Base-by-base conservation (phyloP, 1,284 basidiomycete genomes). In the Ganoderma boninense region DNA sequence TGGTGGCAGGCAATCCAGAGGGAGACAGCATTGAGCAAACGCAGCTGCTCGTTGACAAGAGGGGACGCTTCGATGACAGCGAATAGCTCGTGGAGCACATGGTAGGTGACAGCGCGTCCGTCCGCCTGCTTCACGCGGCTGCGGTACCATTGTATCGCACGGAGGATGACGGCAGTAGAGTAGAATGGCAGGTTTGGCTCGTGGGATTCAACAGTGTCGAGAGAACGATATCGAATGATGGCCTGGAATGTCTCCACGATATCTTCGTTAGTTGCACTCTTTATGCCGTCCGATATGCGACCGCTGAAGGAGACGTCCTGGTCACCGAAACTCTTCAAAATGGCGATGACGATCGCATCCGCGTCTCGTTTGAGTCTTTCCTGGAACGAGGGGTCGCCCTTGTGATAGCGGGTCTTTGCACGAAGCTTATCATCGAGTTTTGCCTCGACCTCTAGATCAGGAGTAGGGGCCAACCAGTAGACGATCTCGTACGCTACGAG, bases 41-140 rank as follows among this genome's bases (percentile, higher is more conserved):
- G 90, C 59, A 92, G 81, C 79, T 98, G 95, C 77, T 98, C 95
- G 77, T 95, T 95, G 72, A 97, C 87, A 56, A 98, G 86, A n/a
- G 90, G 91, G 0, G 90, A 89, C 2, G 83, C 80, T 70, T 93
- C 87, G 38, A 97, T 83, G 52, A 86, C 85, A 8, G 91, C 85
- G 73, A 97, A 90, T 11, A 97, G 83, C 66, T 90, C 88, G 67
- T 94, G 90, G 26, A 96, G 79, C 56, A 95, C 87, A 73, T 95
- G 92, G 79, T 95, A 97, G 2, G 91, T 89, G 63, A 90, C 87
- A 11, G 89, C 86, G 23, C 83, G 81, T 20, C 79, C 80, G 57
- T 86, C 82, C 26, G 82, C 82, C 16, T 81, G 77, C 4, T 83
- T 78, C 7, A 84, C 77, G 23, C 80, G 79, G 11, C 75, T 77